Evolutionary conservation across 2,329 filamentous ascomycete genomes (phyloP).

Genomic region (Colletotrichum liaoningense): DNA sequence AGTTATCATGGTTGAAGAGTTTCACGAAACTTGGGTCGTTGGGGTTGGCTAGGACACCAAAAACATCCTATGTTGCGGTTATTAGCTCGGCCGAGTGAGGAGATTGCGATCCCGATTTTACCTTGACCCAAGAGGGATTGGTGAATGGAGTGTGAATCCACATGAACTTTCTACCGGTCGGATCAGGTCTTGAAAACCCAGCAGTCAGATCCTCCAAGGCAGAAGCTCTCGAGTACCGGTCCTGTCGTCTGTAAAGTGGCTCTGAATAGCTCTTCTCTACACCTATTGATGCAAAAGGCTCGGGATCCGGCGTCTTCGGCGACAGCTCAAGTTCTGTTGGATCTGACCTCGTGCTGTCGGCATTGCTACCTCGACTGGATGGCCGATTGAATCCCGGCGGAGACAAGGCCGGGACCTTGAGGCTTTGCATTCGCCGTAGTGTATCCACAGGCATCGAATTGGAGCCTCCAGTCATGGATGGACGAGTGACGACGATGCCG

Average conservation of each 20-base stretch:
- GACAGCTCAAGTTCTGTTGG: slow-evolving; percentile 41
- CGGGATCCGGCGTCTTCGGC: slow-evolving; percentile 32
- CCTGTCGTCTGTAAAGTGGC: slow-evolving; percentile 9
- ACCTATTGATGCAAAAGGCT: not conserved
- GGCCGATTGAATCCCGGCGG: slow-evolving; percentile 44
- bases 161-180: slow-evolving; percentile 59
- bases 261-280: slow-evolving; percentile 8
- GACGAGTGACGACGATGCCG: slow-evolving; percentile 51
- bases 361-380: slow-evolving; percentile 43
- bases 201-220: slow-evolving; percentile 47
- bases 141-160: slow-evolving; percentile 70
- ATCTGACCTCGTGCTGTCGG: slow-evolving; percentile 46
- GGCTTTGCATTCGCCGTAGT: slow-evolving; percentile 39
- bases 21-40: slow-evolving; percentile 42
- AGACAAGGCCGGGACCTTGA: slow-evolving; percentile 46
- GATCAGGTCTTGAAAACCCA: slow-evolving; percentile 54
- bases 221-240: slow-evolving; percentile 6
- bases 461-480: slow-evolving; percentile 38
- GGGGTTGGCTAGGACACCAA: not conserved
- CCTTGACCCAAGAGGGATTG: slow-evolving; percentile 69
- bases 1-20: slow-evolving; percentile 59
- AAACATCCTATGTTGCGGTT: slow-evolving; percentile 1
- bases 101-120: slow-evolving; percentile 41
- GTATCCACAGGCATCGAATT: slow-evolving; percentile 9
- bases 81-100: not conserved